Conservation (phyloP, 2,329 filamentous ascomycete species). For the Cordyceps sp. region DNA sequence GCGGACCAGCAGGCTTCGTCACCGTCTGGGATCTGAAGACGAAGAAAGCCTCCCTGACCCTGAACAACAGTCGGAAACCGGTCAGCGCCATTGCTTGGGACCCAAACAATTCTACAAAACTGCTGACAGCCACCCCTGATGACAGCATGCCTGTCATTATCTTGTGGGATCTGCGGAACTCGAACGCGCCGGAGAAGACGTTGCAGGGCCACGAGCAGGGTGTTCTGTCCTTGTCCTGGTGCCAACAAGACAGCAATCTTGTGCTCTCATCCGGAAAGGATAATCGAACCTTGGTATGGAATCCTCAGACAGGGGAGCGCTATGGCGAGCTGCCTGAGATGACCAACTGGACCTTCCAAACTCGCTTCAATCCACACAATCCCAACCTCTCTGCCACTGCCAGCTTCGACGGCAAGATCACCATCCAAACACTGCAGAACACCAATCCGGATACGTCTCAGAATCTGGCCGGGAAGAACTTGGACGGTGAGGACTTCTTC, state of each 20-base stretch:
- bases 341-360: conserved; percentile 98
- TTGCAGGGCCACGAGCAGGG: conserved; percentile 89
- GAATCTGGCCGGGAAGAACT: conserved; percentile 44
- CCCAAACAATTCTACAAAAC: conserved; percentile 83
- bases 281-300: conserved; percentile 91
- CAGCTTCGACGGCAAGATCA: conserved; percentile 93
- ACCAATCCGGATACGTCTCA: conserved; percentile 66
- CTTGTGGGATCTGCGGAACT: conserved; percentile 91
- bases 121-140: conserved; percentile 80
- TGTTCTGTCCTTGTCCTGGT: conserved; percentile 90
- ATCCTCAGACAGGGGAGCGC: conserved; percentile 74
- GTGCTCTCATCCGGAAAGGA: conserved; percentile 92
- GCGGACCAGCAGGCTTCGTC: conserved; percentile 83
- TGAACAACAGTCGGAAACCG: conserved; percentile 89
- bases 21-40: conserved; percentile 98
- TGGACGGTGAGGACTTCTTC: conserved; percentile 94
- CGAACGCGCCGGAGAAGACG: conserved; percentile 79
- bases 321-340: conserved; percentile 92
- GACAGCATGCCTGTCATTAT: conserved; percentile 79
- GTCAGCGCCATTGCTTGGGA: conserved; percentile 97
- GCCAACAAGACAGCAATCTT: conserved; percentile 73
- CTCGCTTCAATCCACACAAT: conserved; percentile 84
- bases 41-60: conserved; percentile 89
- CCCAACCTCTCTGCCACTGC: conserved; percentile 86
- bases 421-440: conserved; percentile 84